Base-by-base conservation (phyloP, 2,329 filamentous ascomycete genomes). In the Pestalotiopsis sp. region DNA sequence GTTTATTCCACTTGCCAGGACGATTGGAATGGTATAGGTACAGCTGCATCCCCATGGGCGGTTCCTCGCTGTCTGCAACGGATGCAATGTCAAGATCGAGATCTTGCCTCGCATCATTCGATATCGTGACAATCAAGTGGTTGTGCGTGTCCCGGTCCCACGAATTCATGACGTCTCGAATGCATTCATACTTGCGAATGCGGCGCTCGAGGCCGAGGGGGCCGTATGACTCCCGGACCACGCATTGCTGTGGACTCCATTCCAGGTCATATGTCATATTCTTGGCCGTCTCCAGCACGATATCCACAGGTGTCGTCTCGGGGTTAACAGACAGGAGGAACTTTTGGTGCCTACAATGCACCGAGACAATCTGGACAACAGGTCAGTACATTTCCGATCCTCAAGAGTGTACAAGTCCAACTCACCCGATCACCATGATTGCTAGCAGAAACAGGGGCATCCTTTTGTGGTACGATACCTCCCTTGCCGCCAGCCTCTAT, bases 131-230 rank as follows among this genome's bases (percentile, higher is more conserved):
- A 20, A 92, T 81, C 14, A 98, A 84, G 7, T 87, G 85, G 75
- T 97, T 96, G 73, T 94, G 91, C 2, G 86, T 84, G 77, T 97
- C 94, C 58, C 87, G 85, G 70, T 97, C 93, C 95, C 95, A 98
- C 0, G 94, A 97, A 78, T 97, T 97, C 86, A 98, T 88, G 25
- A 97, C 88, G 75, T 97, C 93, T 69, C 93, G 89, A 39, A 98
- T 87, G 70, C 89, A 90, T 81, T 98, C 95, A 77, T 97, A 98
- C 52, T 90, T 91, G 55, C 95, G 91, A 31, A 98, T 81, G 0
- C 93, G 92, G 52, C 95, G 90, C 78, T 97, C 93, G 2, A 98
- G 85, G 38, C 93, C 93, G 1, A 96, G 86, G 59, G 90, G 87
- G 23, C 85, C 82, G 77, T 94, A 98, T 23, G 87, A 89, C 79